These are phyloP conservation scores for Termitomyces sp. DNA, from an alignment of 768 basidiomycete genomes.

Conservation along the genomic window DNA sequence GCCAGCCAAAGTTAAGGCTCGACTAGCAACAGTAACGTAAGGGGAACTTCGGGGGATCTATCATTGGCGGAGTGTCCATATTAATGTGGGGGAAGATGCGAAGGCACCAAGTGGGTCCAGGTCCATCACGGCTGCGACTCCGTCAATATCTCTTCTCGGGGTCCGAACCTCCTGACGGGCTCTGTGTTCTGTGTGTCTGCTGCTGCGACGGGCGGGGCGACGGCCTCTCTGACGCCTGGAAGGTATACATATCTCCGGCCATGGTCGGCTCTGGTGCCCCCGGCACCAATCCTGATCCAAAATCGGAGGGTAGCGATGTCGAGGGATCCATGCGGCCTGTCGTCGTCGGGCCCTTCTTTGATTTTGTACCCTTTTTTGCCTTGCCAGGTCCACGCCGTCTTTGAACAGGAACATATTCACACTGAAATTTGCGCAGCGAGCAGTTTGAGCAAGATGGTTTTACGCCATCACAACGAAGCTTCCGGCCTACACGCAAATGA, in stretches of 20 bases:
- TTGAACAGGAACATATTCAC: conserved; percentile 46
- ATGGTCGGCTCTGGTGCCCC: conserved; percentile 19
- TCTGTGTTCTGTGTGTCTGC: conserved; percentile 16
- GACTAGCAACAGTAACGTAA: conserved; percentile 52
- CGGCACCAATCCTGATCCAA: conserved; percentile 11
- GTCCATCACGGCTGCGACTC: conserved; percentile 11
- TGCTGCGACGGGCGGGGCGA: conserved; percentile 15
- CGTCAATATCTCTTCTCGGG: conserved; percentile 24
- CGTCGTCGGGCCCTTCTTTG: conserved; percentile 29
- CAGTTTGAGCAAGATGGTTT: conserved; percentile 65
- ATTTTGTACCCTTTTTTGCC: conserved; percentile 55
- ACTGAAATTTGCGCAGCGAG: conserved; percentile 42
- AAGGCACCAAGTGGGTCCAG: conserved; percentile 17
- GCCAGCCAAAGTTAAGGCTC: conserved; percentile 38
- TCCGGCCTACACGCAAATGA: conserved; percentile 45
- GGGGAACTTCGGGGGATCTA: conserved; percentile 32
- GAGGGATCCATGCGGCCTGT: conserved; percentile 15
- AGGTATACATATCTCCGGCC: conserved; percentile 23
- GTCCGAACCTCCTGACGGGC: conserved; percentile 30
- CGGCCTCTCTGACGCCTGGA: conserved; percentile 21
- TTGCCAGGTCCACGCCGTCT: conserved; percentile 73
- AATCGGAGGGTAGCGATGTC: conserved; percentile 10
- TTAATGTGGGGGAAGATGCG: conserved; percentile 37
- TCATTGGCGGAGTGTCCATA: conserved; percentile 31
- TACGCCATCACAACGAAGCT: conserved; percentile 68